A percentile compares a stretch with the other conserved stretches of the same genome.
These are phyloP conservation scores for Phytopythium sindhum DNA, from an alignment of 352 stramenopile genomes.

Conservation along the genomic window DNA sequence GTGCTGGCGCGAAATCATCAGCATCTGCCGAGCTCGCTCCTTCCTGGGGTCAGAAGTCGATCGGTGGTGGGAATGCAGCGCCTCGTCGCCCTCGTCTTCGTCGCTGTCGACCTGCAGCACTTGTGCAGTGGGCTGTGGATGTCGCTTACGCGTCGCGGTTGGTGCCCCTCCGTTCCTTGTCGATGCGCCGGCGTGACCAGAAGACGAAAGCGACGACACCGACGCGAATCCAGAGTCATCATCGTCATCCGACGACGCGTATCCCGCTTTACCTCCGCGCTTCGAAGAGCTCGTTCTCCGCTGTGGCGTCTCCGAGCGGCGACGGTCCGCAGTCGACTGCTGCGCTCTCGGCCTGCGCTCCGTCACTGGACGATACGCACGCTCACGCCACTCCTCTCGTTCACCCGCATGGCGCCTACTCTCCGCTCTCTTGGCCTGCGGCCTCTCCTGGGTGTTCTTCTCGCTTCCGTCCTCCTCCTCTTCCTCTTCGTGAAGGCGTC, in stretches of 20 bases:
- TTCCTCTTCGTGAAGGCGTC: neutral
- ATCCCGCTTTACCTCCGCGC: neutral
- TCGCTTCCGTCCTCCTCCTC: conserved; percentile 3
- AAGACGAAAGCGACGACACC: conserved; percentile 3
- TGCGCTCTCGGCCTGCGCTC: neutral
- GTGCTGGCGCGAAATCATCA: neutral
- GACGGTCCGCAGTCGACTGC: neutral
- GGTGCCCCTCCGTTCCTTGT: neutral
- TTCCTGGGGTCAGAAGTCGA: conserved; percentile 3
- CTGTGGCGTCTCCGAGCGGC: neutral
- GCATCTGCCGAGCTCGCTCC: conserved; percentile 1
- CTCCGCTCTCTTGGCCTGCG: conserved; percentile 11
- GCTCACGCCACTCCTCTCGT: neutral
- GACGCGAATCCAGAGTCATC: conserved; percentile 1
- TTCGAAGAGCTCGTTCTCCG: neutral
- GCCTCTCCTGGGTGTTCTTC: conserved; percentile 5
- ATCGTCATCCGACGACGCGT: neutral
- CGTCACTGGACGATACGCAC: neutral
- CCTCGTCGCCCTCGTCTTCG: neutral
- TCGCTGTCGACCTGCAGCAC: neutral
- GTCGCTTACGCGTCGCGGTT: neutral
- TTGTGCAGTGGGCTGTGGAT: neutral
- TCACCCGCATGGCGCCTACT: neutral
- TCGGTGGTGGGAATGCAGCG: conserved; percentile 4
- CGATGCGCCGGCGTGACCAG: neutral